These are phyloP conservation scores for Phanerochaete carnosa DNA, from an alignment of 768 basidiomycete genomes.

Conservation along the genomic window DNA sequence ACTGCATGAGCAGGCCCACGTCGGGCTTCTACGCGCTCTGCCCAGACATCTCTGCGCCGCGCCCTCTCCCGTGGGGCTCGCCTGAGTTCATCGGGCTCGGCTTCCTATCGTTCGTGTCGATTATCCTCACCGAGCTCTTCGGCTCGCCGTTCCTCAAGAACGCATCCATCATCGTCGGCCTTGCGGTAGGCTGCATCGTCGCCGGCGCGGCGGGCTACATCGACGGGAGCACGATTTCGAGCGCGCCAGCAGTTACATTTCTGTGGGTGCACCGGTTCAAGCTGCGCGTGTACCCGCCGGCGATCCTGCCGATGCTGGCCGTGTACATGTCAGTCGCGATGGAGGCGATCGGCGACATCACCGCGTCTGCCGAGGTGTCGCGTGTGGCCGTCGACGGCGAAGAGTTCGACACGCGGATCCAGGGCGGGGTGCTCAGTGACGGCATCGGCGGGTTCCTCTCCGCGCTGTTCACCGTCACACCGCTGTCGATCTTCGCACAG, in stretches of 20 bases:
- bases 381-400: constrained; percentile 65
- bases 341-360: constrained; percentile 86
- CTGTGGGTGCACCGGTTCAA: constrained; percentile 79
- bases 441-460: constrained; percentile 81
- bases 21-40: constrained; percentile 70
- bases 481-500: constrained; percentile 78
- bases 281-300: constrained; percentile 70
- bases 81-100: constrained; percentile 89
- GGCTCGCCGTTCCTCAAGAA: constrained; percentile 87
- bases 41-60: constrained; percentile 66
- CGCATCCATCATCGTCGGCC: constrained; percentile 70
- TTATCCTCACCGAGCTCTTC: constrained; percentile 77
- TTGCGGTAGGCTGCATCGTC: constrained; percentile 77
- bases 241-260: constrained; percentile 78
- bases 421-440: constrained; percentile 80
- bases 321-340: constrained; percentile 72
- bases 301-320: constrained; percentile 57
- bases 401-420: constrained; percentile 78
- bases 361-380: constrained; percentile 80
- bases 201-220: constrained; percentile 80
- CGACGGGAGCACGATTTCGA: constrained; percentile 56
- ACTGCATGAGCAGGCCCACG: constrained; percentile 57
- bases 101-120: constrained; percentile 75
- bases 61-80: constrained; percentile 67
- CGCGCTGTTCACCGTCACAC: constrained; percentile 77